phyloP scores from a whole-genome alignment of 306 rosid species.

The Citrullus colocynthis region DNA sequence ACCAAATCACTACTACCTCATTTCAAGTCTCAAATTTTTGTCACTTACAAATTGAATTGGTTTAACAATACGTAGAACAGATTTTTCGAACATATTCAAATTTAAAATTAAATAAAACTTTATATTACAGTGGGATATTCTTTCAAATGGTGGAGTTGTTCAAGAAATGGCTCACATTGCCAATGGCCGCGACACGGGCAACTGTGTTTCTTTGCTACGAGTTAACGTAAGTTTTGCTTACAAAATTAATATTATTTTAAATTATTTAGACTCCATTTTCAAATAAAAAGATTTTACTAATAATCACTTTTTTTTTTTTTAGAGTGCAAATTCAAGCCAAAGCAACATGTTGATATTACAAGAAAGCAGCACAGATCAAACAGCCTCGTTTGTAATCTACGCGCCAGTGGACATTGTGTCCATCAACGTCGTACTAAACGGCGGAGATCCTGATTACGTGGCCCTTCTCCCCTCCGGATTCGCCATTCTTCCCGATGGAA shows the following conservation, averaged over 20 bases:
- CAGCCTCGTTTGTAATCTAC: slow-evolving; percentile 70
- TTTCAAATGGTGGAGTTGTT: slow-evolving; percentile 80
- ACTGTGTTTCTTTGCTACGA: slow-evolving; percentile 77
- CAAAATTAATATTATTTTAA: no score
- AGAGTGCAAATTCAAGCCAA: slow-evolving; percentile 97
- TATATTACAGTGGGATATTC: slow-evolving; percentile 84
- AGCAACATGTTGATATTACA: slow-evolving; percentile 90
- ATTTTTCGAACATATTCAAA: neutral
- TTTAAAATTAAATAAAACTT: no score
- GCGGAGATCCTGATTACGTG: slow-evolving; percentile 96
- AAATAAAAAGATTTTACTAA: neutral
- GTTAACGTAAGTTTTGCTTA: slow-evolving; percentile 45
- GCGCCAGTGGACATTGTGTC: slow-evolving; percentile 93
- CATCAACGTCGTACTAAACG: slow-evolving; percentile 81
- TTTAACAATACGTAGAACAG: neutral
- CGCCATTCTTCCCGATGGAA: slow-evolving; percentile 85
- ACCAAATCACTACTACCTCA: no score
- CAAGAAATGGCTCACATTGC: slow-evolving; percentile 99
- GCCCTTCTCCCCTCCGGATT: slow-evolving; percentile 96
- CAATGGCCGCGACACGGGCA: slow-evolving; percentile 76
- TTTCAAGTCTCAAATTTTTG: no score
- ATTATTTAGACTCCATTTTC: no score
- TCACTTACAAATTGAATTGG: no score
- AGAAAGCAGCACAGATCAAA: slow-evolving; percentile 73
- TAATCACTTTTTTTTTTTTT: neutral